Conservation (phyloP, 1,284 basidiomycete genomes). For the Anthracocystis panici-leucophaei region DNA sequence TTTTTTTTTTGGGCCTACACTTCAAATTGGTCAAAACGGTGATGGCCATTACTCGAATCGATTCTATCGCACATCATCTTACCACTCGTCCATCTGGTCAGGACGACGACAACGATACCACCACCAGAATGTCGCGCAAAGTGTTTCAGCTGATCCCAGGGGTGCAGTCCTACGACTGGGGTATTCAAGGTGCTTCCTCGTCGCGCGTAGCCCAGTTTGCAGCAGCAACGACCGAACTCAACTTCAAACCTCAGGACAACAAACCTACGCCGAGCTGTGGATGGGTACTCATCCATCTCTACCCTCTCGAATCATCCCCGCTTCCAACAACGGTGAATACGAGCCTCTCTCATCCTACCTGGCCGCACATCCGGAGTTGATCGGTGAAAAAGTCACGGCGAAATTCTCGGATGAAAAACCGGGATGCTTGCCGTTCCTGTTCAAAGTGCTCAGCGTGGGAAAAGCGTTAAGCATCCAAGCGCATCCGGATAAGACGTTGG, state of each 20-base stretch:
- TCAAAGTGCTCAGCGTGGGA: slow-evolving; percentile 79
- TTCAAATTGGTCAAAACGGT: not conserved
- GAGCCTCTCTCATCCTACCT: slow-evolving; percentile 50
- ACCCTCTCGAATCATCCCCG: slow-evolving; percentile 76
- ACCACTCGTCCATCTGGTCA: not conserved
- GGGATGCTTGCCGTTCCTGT: slow-evolving; percentile 63
- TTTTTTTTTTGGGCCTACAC: too few species aligned
- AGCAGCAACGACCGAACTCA: slow-evolving; percentile 41
- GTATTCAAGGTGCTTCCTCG: slow-evolving; percentile 38
- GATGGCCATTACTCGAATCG: slow-evolving; percentile 9
- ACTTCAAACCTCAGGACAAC: slow-evolving; percentile 34
- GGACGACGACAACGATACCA: not conserved
- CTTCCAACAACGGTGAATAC: not conserved
- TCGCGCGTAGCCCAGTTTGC: slow-evolving; percentile 63
- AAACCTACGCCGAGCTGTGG: slow-evolving; percentile 75
- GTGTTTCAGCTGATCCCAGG: slow-evolving; percentile 64
- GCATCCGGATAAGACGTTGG: slow-evolving; percentile 92
- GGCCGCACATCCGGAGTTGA: slow-evolving; percentile 43
- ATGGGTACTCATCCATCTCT: slow-evolving; percentile 96
- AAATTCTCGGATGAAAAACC: slow-evolving; percentile 39
- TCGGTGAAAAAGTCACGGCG: slow-evolving; percentile 41
- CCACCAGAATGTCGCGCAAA: not conserved
- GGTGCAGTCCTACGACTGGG: slow-evolving; percentile 69
- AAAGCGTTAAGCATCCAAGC: slow-evolving; percentile 97
- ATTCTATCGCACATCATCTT: slow-evolving; percentile 14